These are phyloP conservation scores for Fusarium agapanthi DNA, from an alignment of 2,329 filamentous ascomycete species.

Conservation along the genomic window DNA sequence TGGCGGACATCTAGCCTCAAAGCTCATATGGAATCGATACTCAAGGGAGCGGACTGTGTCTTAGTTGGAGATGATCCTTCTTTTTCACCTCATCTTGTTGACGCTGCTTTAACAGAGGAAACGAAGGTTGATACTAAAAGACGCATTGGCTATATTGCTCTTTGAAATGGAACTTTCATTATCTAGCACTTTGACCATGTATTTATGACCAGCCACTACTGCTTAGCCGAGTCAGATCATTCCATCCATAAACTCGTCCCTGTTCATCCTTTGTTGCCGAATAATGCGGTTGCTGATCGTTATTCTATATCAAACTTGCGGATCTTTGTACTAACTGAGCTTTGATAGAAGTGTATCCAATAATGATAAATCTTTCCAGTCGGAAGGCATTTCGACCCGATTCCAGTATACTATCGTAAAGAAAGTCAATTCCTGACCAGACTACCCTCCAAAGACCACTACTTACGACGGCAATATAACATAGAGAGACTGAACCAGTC, in stretches of 20 bases:
- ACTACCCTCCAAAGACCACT: not conserved
- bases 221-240: accelerated
- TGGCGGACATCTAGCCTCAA: accelerated
- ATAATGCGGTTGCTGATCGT: accelerated
- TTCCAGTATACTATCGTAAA: not conserved
- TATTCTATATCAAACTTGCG: accelerated
- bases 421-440: not conserved
- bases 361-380: not conserved
- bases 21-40: accelerated
- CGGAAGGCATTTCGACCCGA: accelerated
- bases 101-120: accelerated
- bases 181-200: not conserved
- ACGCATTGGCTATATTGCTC: not conserved
- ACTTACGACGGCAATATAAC: not conserved
- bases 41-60: not conserved
- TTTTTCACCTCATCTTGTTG: no score
- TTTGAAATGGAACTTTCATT: not conserved
- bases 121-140: accelerated
- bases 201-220: not conserved
- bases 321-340: not conserved
- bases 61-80: not conserved
- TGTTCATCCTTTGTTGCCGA: not conserved
- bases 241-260: accelerated
- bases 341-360: not conserved
- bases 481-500: not conserved